phyloP scores from a whole-genome alignment of 441 rosid species.

The Populus trichocarpa region DNA sequence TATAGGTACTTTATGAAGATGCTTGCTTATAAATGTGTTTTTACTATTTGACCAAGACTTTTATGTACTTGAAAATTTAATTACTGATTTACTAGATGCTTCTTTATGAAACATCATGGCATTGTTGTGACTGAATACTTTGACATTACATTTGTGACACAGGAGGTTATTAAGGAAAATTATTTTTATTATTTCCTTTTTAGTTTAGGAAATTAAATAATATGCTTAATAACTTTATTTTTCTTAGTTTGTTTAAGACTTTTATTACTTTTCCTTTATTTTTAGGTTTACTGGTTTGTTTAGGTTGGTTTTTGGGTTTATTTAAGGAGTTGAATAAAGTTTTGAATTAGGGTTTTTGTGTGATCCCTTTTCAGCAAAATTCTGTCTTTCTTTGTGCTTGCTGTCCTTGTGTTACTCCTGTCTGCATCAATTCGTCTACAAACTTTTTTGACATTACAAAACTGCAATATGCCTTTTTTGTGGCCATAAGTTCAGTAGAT shows the following conservation, averaged over 20 bases:
- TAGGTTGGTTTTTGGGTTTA: too few species aligned
- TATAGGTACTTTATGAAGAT: background rate
- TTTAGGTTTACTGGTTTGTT: too few species aligned
- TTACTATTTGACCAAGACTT: constrained; percentile 1
- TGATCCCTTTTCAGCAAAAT: background rate
- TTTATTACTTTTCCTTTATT: too few species aligned
- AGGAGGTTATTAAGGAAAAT: background rate
- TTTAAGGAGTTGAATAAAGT: too few species aligned
- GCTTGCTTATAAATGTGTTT: background rate
- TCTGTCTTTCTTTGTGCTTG: too few species aligned
- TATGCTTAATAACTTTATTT: too few species aligned
- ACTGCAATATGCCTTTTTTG: constrained; percentile 4
- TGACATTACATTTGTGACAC: background rate
- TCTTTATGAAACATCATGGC: background rate
- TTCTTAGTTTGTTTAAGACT: too few species aligned
- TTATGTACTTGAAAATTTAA: constrained; percentile 5
- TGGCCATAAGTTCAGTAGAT: background rate
- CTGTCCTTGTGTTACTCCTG: too few species aligned
- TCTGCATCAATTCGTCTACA: too few species aligned
- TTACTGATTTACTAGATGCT: background rate
- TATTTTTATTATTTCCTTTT: too few species aligned
- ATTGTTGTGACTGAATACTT: background rate
- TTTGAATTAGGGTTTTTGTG: background rate
- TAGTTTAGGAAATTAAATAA: too few species aligned
- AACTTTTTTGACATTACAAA: background rate